A percentile compares a stretch with the other conserved stretches of the same genome.
Conservation (phyloP, 2,329 filamentous ascomycete genomes). For the Neopestalotiopsis clavispora region DNA sequence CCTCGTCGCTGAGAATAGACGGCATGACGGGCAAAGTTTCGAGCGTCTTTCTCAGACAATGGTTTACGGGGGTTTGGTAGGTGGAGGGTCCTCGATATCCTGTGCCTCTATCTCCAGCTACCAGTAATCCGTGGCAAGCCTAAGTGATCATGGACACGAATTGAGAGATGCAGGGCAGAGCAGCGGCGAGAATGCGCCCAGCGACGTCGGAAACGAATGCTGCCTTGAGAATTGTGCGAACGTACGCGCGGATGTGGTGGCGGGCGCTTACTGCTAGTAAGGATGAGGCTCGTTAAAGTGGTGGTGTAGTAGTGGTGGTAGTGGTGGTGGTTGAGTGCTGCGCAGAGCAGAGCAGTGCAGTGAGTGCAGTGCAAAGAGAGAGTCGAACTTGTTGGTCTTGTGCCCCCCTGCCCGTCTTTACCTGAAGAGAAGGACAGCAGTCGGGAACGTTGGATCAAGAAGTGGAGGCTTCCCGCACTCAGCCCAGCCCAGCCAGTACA, state of each 20-base stretch:
- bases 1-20: conserved; percentile 82
- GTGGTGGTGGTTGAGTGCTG: conserved; percentile 6
- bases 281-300: neutral
- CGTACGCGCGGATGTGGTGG: conserved; percentile 16
- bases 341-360: neutral
- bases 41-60: conserved; percentile 23
- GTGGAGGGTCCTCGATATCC: conserved; percentile 11
- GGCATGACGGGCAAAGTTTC: conserved; percentile 50
- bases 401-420: neutral
- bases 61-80: conserved; percentile 7
- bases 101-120: conserved; percentile 17
- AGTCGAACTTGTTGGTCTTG: neutral
- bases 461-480: neutral
- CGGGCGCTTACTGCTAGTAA: conserved; percentile 16
- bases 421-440: neutral
- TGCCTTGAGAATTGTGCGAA: conserved; percentile 17
- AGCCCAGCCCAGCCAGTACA: neutral
- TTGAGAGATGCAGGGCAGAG: neutral
- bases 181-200: conserved; percentile 3
- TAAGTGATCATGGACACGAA: conserved; percentile 18
- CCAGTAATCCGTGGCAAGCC: conserved; percentile 2
- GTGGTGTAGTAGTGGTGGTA: neutral
- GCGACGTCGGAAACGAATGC: conserved; percentile 3
- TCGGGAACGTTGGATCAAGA: neutral
- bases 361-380: neutral